phyloP scores from a whole-genome alignment of 192 early-diverging fungal species.

The Umbelopsis sp. region DNA sequence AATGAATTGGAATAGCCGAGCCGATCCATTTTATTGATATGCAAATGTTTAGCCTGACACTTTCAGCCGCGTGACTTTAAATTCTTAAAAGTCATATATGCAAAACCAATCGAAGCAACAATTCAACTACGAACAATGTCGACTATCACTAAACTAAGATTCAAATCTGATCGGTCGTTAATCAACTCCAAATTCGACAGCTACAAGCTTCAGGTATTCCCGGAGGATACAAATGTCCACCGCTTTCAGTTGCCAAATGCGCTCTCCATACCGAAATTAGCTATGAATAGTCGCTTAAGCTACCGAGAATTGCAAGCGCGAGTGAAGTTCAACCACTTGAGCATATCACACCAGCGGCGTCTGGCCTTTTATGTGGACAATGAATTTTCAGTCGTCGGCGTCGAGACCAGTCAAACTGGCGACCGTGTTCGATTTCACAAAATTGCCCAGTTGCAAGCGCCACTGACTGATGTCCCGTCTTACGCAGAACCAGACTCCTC shows the following conservation, averaged over 20 bases:
- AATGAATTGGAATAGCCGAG: neutral
- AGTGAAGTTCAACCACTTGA: slow-evolving; percentile 69
- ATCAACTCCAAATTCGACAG: slow-evolving; percentile 73
- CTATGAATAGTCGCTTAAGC: slow-evolving; percentile 52
- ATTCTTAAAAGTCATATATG: neutral
- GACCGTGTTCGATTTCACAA: slow-evolving; percentile 3
- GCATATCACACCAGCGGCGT: slow-evolving; percentile 22
- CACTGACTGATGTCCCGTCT: slow-evolving; percentile 26
- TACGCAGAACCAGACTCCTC: slow-evolving; percentile 28
- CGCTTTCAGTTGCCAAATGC: slow-evolving; percentile 35
- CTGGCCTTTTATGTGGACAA: slow-evolving; percentile 44
- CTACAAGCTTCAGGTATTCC: slow-evolving; percentile 67
- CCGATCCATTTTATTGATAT: neutral
- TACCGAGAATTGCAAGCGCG: slow-evolving; percentile 67
- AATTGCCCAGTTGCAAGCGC: slow-evolving; percentile 16
- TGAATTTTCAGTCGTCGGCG: slow-evolving; percentile 34
- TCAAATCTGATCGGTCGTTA: slow-evolving; percentile 45
- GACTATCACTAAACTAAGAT: slow-evolving; percentile 25
- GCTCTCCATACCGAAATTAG: slow-evolving; percentile 29
- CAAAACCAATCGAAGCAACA: neutral
- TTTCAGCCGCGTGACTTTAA: too few species aligned
- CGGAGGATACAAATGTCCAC: slow-evolving; percentile 31
- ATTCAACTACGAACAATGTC: neutral
- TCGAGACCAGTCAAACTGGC: slow-evolving; percentile 33
- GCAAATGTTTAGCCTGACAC: too few species aligned